Conservation (phyloP, 1,284 basidiomycete genomes). For the Termitomyces sp. region DNA sequence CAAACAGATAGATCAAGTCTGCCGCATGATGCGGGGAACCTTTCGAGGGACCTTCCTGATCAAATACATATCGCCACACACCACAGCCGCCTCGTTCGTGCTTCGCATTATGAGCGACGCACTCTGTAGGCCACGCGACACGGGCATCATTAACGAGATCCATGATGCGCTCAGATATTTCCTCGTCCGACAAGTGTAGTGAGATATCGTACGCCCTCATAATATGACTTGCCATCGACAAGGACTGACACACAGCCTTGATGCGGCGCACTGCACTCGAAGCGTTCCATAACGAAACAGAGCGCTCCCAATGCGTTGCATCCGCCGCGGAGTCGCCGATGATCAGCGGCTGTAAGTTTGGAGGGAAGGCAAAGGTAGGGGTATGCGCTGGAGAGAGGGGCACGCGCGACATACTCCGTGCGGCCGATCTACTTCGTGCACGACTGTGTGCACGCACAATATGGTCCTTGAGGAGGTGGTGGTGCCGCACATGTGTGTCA, state of each 20-base stretch:
- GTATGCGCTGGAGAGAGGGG: constrained; percentile 19
- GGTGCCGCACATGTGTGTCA: constrained; percentile 32
- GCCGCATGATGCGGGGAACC: constrained; percentile 61
- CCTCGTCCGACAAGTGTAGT: constrained; percentile 49
- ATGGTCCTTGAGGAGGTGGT: constrained; percentile 22
- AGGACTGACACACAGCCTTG: constrained; percentile 66
- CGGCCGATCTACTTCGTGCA: constrained; percentile 24
- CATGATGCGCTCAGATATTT: constrained; percentile 58
- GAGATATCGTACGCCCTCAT: constrained; percentile 67
- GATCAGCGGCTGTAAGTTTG: constrained; percentile 57
- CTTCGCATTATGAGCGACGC: constrained; percentile 44
- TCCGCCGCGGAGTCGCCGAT: constrained; percentile 70
- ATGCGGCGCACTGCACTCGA: constrained; percentile 56
- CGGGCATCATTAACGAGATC: constrained; percentile 70
- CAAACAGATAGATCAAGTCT: constrained; percentile 72
- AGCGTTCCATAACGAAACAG: constrained; percentile 58
- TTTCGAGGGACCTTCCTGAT: constrained; percentile 65
- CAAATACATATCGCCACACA: constrained; percentile 74
- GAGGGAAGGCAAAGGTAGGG: constrained; percentile 23
- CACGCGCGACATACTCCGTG: constrained; percentile 13
- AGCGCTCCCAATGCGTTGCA: constrained; percentile 53
- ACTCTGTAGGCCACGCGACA: constrained; percentile 70
- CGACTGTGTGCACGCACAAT: constrained; percentile 18
- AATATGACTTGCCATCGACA: constrained; percentile 52
- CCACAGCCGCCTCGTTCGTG: constrained; percentile 44